A percentile compares a stretch with the other conserved stretches of the same genome.
Conservation (phyloP, 148 eudicot species). For the Vaccinium darrowii region DNA sequence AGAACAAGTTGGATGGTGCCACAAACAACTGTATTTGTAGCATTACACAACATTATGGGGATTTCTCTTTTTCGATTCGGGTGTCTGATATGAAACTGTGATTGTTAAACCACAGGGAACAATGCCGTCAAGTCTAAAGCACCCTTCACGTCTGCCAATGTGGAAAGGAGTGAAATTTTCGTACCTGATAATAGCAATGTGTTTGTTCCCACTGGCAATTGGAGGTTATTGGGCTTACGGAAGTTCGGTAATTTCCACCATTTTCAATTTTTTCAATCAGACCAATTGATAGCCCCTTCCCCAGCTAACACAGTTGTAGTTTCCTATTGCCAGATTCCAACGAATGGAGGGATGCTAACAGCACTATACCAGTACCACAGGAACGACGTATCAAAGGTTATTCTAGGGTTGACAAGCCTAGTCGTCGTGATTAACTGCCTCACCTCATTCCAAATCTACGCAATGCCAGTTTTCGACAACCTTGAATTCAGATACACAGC, state of each 20-base stretch:
- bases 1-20: no score
- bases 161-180: conserved; percentile 77
- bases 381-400: conserved; percentile 38
- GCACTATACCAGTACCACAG: conserved; percentile 66
- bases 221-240: conserved; percentile 86
- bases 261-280: not conserved
- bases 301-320: not conserved
- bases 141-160: conserved; percentile 72
- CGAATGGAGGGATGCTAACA: conserved; percentile 51
- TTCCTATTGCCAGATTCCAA: conserved; percentile 44
- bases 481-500: conserved; percentile 58
- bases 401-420: conserved; percentile 45
- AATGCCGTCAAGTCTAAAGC: conserved; percentile 58
- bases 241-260: conserved; percentile 45
- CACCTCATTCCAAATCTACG: conserved; percentile 77
- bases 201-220: conserved; percentile 73
- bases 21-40: no score
- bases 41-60: no score
- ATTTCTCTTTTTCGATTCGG: no score
- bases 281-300: not conserved
- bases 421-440: conserved; percentile 59
- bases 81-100: not conserved
- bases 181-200: conserved; percentile 57
- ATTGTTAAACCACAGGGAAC: conserved; percentile 55
- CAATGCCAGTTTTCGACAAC: conserved; percentile 93